Evolutionary conservation across 2,329 filamentous ascomycete genomes (phyloP).

Genomic region (Pseudomassariella vexata): DNA sequence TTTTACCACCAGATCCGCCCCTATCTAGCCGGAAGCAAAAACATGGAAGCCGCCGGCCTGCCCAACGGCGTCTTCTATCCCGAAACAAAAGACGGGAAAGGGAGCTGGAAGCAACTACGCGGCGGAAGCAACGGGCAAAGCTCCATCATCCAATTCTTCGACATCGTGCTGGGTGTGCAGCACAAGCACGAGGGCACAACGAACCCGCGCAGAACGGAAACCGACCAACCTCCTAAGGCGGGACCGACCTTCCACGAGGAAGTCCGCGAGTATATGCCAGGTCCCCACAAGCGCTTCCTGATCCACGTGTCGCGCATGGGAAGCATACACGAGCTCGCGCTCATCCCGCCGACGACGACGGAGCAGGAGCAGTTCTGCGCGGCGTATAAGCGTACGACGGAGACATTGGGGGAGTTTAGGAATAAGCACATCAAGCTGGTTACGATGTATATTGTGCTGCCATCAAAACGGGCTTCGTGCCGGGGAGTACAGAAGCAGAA

Average conservation of each 20-base stretch:
- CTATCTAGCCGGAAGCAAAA: constrained; percentile 85
- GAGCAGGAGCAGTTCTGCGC: constrained; percentile 38
- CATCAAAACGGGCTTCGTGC: constrained; percentile 44
- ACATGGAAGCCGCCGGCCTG: constrained; percentile 80
- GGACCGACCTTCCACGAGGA: constrained; percentile 56
- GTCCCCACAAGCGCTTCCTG: constrained; percentile 73
- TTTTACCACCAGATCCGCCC: constrained; percentile 90
- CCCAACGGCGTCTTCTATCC: constrained; percentile 83
- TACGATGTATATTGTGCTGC: constrained; percentile 82
- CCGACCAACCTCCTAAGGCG: too few relatives aligned
- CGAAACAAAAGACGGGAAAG: constrained; percentile 58
- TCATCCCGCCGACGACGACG: constrained; percentile 43
- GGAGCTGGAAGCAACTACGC: constrained; percentile 70
- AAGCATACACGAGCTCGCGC: constrained; percentile 68
- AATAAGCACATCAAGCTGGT: constrained; percentile 89
- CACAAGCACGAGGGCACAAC: constrained; percentile 51
- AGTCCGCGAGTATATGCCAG: constrained; percentile 88
- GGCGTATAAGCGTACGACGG: constrained; percentile 66
- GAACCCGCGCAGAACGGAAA: too few relatives aligned
- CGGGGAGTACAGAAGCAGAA: constrained; percentile 35
- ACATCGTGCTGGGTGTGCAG: constrained; percentile 77
- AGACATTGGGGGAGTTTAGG: constrained; percentile 69
- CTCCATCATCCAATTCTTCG: constrained; percentile 89
- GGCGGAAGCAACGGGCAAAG: constrained; percentile 93
- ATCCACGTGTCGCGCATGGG: constrained; percentile 62